Conservation (phyloP, 371 early-diverging fungal species). For the Mortierella sp. region DNA sequence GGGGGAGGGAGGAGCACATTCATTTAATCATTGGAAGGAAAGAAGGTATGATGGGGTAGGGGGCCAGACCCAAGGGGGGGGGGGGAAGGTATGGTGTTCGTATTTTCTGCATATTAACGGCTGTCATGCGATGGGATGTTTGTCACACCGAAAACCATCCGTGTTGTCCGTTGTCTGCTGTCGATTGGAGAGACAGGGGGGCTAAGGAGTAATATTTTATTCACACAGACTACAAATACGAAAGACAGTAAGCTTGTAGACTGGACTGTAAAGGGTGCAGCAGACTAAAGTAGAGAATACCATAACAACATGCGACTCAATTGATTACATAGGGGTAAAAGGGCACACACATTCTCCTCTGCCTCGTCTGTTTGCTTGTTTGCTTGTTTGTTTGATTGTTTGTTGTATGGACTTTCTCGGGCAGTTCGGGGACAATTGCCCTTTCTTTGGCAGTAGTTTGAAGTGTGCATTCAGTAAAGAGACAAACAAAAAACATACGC, state of each 20-base stretch:
- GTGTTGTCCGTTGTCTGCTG: neutral
- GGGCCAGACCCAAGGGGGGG: neutral
- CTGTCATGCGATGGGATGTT: neutral
- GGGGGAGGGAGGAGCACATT: too few relatives aligned
- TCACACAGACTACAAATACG: too few relatives aligned
- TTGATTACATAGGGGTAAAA: neutral
- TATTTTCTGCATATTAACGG: neutral
- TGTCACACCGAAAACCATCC: conserved; percentile 3
- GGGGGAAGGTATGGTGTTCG: neutral
- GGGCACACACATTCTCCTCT: conserved; percentile 4
- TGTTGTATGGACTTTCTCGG: neutral
- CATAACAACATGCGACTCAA: neutral
- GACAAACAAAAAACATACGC: neutral
- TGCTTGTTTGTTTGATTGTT: neutral
- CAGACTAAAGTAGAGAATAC: neutral
- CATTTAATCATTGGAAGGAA: too few relatives aligned
- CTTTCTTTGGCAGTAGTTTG: neutral
- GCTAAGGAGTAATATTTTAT: neutral
- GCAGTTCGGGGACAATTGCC: neutral
- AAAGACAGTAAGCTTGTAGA: neutral
- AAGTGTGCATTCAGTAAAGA: neutral
- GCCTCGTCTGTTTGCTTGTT: neutral
- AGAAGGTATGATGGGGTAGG: too few relatives aligned
- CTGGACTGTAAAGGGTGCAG: neutral
- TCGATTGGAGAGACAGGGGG: neutral